These are phyloP conservation scores for Gentiana straminea DNA, from an alignment of 257 asterid genomes.

Conservation along the genomic window DNA sequence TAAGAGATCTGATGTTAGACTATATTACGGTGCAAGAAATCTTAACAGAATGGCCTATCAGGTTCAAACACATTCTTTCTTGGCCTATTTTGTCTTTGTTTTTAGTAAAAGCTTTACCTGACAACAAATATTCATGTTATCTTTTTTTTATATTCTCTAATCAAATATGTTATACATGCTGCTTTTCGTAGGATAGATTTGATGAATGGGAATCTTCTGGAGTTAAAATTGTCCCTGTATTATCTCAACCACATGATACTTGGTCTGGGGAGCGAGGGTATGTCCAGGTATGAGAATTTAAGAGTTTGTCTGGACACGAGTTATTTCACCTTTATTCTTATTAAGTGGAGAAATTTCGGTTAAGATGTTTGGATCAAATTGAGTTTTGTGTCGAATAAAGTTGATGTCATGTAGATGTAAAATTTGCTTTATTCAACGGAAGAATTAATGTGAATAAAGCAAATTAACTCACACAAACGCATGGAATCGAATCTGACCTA, in stretches of 20 bases:
- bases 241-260: conserved; percentile 69
- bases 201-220: conserved; percentile 74
- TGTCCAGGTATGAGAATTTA: conserved; percentile 46
- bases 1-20: conserved; percentile 69
- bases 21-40: conserved; percentile 91
- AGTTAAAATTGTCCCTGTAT: conserved; percentile 61
- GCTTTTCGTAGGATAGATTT: conserved; percentile 55
- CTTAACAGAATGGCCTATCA: conserved; percentile 80
- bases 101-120: neutral
- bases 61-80: conserved; percentile 30
- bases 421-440: too few relatives aligned
- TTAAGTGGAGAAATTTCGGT: too few relatives aligned
- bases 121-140: neutral
- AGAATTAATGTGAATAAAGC: too few relatives aligned
- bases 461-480: too few relatives aligned
- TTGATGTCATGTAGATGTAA: too few relatives aligned
- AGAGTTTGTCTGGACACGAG: too few relatives aligned
- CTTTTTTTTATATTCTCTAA: neutral
- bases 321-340: too few relatives aligned
- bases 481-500: too few relatives aligned
- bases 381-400: too few relatives aligned
- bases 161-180: conserved; percentile 2
- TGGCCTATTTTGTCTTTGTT: conserved; percentile 2
- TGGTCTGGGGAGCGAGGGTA: conserved; percentile 81
- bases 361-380: too few relatives aligned